Percentiles rank a stretch among this genome's conserved stretches.
Evolutionary conservation across 2,329 filamentous ascomycete genomes (phyloP).

Genomic region (Sarocladium brachiariae): DNA sequence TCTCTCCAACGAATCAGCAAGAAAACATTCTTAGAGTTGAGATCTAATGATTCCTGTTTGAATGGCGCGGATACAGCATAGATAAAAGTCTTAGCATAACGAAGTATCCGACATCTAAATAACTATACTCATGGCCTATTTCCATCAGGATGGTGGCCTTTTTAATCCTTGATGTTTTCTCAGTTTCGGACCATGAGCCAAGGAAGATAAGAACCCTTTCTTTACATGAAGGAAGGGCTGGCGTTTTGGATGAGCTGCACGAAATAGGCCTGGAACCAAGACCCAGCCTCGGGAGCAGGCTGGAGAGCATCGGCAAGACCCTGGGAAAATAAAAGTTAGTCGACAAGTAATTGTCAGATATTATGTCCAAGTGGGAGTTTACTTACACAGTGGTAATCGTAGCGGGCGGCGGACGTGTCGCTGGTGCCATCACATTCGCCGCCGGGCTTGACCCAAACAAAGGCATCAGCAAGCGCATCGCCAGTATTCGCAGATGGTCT

Average conservation of each 20-base stretch:
- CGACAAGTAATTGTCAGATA: slow-evolving; percentile 48
- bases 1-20: too few species aligned
- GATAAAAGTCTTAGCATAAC: too few species aligned
- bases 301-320: slow-evolving; percentile 29
- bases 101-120: too few species aligned
- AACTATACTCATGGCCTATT: too few species aligned
- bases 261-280: slow-evolving; percentile 60
- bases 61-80: too few species aligned
- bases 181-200: too few species aligned
- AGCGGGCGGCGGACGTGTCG: slow-evolving; percentile 35
- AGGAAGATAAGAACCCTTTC: too few species aligned
- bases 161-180: too few species aligned
- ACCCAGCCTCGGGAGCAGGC: slow-evolving; percentile 37
- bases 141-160: too few species aligned
- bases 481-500: slow-evolving; percentile 58
- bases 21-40: too few species aligned
- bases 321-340: slow-evolving; percentile 36
- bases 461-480: slow-evolving; percentile 52
- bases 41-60: too few species aligned
- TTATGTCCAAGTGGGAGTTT: slow-evolving; percentile 27
- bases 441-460: slow-evolving; percentile 67
- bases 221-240: slow-evolving; percentile 40
- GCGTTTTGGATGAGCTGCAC: slow-evolving; percentile 49
- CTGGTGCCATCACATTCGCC: slow-evolving; percentile 48
- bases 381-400: slow-evolving; percentile 34